These are phyloP conservation scores for Lachancea quebecensis DNA, from an alignment of 805 yeast genomes.

Conservation along the genomic window DNA sequence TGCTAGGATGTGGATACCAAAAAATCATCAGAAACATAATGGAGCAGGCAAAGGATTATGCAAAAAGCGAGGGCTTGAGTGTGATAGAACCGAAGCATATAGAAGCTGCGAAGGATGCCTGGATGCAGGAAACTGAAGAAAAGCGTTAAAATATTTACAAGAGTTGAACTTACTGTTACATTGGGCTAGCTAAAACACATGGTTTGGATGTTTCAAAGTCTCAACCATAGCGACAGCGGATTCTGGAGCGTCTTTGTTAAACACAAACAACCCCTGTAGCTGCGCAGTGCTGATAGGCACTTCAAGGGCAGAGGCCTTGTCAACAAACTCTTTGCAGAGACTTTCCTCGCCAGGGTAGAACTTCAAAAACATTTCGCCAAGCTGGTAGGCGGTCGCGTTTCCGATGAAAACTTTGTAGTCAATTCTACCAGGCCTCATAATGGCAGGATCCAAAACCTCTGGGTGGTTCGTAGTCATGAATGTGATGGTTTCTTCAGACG, in stretches of 20 bases:
- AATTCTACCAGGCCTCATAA: constrained; percentile 90
- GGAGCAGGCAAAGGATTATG: background rate
- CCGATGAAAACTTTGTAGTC: constrained; percentile 78
- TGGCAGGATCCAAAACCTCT: constrained; percentile 85
- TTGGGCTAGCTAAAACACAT: constrained; percentile 24
- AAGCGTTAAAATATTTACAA: background rate
- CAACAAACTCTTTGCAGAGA: constrained; percentile 43
- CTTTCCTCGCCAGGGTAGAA: constrained; percentile 64
- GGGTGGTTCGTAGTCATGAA: constrained; percentile 99
- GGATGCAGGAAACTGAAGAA: background rate
- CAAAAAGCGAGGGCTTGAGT: background rate
- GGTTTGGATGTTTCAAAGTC: constrained; percentile 30
- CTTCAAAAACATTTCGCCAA: constrained; percentile 74
- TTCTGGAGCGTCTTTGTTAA: constrained; percentile 76
- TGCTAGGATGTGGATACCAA: background rate
- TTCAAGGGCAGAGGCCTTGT: constrained; percentile 37
- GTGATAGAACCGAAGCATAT: background rate
- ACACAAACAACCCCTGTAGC: constrained; percentile 90
- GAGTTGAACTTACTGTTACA: background rate
- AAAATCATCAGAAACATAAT: background rate
- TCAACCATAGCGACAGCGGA: constrained; percentile 63
- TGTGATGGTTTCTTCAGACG: constrained; percentile 92
- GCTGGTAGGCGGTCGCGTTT: constrained; percentile 81
- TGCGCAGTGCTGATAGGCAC: constrained; percentile 83
- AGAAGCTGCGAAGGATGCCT: background rate